These are phyloP conservation scores for Prunus salicina DNA, from an alignment of 306 rosid species.

Conservation along the genomic window DNA sequence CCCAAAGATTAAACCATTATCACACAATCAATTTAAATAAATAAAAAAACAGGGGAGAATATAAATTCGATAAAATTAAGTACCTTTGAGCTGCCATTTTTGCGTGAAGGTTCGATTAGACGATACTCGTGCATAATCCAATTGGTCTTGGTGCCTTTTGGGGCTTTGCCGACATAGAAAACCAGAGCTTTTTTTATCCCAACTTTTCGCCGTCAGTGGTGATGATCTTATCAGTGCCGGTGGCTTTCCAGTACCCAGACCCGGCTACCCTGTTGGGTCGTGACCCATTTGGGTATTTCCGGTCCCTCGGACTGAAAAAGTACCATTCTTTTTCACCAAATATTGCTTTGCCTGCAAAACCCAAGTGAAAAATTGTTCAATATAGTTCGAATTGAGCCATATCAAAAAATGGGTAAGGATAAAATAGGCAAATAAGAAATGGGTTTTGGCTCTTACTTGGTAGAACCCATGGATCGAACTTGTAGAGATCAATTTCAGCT, in stretches of 20 bases:
- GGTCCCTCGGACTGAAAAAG: slow-evolving; percentile 81
- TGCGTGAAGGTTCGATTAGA: slow-evolving; percentile 54
- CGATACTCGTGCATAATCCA: slow-evolving; percentile 99
- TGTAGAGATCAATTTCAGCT: slow-evolving; percentile 82
- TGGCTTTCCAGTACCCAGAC: slow-evolving; percentile 96
- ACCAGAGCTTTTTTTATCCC: slow-evolving; percentile 92
- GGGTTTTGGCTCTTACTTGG: slow-evolving; percentile 49
- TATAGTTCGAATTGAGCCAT: neutral
- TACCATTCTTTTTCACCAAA: slow-evolving; percentile 98
- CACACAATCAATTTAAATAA: neutral
- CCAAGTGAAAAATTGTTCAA: neutral
- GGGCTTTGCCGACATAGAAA: slow-evolving; percentile 91
- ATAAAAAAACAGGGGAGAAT: neutral
- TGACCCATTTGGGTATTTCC: slow-evolving; percentile 89
- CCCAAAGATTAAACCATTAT: neutral
- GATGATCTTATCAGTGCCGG: slow-evolving; percentile 83
- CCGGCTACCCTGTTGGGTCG: slow-evolving; percentile 94
- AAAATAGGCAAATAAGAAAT: neutral
- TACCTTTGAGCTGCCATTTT: slow-evolving; percentile 71
- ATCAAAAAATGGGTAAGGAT: no score
- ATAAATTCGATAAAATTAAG: neutral
- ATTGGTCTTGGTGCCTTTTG: slow-evolving; percentile 84
- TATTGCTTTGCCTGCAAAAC: slow-evolving; percentile 59
- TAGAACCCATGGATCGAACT: slow-evolving; percentile 85
- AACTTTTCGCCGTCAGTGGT: slow-evolving; percentile 80